Conservation (phyloP, 495 filamentous ascomycete species). For the Hyaloscypha finlandica region DNA sequence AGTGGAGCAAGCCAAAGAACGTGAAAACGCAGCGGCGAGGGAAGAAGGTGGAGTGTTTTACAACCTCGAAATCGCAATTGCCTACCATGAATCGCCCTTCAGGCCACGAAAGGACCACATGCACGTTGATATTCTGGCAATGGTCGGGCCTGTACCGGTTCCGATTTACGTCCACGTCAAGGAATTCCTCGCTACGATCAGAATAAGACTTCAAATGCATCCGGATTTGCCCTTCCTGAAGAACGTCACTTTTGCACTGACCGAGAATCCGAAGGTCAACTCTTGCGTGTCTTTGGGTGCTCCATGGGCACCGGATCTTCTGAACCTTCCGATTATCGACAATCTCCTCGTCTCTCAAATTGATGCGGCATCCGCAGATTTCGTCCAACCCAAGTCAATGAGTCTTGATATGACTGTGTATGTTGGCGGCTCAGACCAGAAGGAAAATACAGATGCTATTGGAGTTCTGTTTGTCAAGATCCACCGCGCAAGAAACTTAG, state of each 20-base stretch:
- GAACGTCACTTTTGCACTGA: slow-evolving; percentile 18
- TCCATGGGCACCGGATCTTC: slow-evolving; percentile 15
- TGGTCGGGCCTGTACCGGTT: slow-evolving; percentile 12
- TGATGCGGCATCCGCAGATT: slow-evolving; percentile 12
- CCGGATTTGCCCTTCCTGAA: slow-evolving; percentile 20
- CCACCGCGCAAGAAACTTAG: slow-evolving; percentile 13
- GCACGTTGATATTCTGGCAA: slow-evolving; percentile 19
- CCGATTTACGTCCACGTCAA: slow-evolving; percentile 19
- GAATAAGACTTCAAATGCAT: slow-evolving; percentile 18
- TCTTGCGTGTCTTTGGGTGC: slow-evolving; percentile 17
- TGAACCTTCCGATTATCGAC: slow-evolving; percentile 19
- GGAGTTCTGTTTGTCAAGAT: slow-evolving; percentile 19
- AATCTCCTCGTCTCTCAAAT: slow-evolving; percentile 16
- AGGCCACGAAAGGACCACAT: slow-evolving; percentile 15
- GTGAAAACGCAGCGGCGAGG: slow-evolving; percentile 7
- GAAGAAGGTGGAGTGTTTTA: slow-evolving; percentile 20
- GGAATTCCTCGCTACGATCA: slow-evolving; percentile 16
- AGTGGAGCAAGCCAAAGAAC: slow-evolving; percentile 4
- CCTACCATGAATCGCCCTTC: slow-evolving; percentile 17
- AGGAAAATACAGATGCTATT: slow-evolving; percentile 20
- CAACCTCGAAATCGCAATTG: slow-evolving; percentile 20
- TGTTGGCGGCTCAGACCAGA: slow-evolving; percentile 15
- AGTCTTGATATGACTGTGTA: slow-evolving; percentile 19
- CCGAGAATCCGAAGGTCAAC: slow-evolving; percentile 18
- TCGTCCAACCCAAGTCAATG: slow-evolving; percentile 23